Conservation (phyloP, 805 yeast genomes). For the Wickerhamomyces rabaulensis region DNA sequence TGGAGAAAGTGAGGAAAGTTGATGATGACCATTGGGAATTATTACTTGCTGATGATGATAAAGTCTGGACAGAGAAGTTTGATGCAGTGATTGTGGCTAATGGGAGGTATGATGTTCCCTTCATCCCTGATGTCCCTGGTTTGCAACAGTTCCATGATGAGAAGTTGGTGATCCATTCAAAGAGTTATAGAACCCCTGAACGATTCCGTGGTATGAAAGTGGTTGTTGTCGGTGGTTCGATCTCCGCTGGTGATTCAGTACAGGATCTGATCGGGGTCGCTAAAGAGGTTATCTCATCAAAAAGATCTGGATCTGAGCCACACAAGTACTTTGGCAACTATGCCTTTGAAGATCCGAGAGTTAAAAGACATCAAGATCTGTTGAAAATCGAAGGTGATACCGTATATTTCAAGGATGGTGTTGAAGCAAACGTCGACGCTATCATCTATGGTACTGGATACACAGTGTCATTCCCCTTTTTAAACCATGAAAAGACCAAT, state of each 20-base stretch:
- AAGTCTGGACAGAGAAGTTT: slow-evolving; percentile 39
- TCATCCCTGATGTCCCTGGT: slow-evolving; percentile 45
- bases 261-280: slow-evolving; percentile 32
- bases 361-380: slow-evolving; percentile 2
- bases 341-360: slow-evolving; percentile 5
- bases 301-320: slow-evolving; percentile 1
- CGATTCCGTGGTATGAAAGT: slow-evolving; percentile 35
- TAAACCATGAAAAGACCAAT: slow-evolving; percentile 20
- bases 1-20: slow-evolving; percentile 29
- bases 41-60: slow-evolving; percentile 19
- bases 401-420: slow-evolving; percentile 41
- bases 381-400: slow-evolving; percentile 12
- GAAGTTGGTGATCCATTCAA: slow-evolving; percentile 22
- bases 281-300: slow-evolving; percentile 42
- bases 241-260: slow-evolving; percentile 35
- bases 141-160: slow-evolving; percentile 40
- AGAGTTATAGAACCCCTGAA: slow-evolving; percentile 34
- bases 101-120: slow-evolving; percentile 56
- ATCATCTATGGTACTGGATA: slow-evolving; percentile 72
- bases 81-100: slow-evolving; percentile 54
- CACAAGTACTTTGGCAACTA: slow-evolving; percentile 5
- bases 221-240: slow-evolving; percentile 37
- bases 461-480: slow-evolving; percentile 31
- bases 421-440: slow-evolving; percentile 38
- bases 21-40: slow-evolving; percentile 25